A percentile compares a stretch with the other conserved stretches of the same genome.
Conservation (phyloP, 2,329 filamentous ascomycete genomes). For the Fusarium luffae region DNA sequence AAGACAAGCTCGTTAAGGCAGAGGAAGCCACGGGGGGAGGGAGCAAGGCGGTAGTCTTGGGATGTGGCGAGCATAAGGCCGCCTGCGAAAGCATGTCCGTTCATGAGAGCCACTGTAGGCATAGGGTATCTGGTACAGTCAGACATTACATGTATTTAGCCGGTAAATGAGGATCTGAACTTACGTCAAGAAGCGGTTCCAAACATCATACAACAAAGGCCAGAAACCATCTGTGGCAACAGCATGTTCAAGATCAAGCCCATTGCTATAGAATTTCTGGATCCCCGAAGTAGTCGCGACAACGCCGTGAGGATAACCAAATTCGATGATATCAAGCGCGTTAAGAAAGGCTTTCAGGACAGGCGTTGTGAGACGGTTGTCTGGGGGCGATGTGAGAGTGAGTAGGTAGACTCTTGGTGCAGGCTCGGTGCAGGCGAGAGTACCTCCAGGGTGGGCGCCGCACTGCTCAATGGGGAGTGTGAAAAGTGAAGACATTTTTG, state of each 20-base stretch:
- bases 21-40: conserved; percentile 74
- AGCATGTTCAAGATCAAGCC: conserved; percentile 80
- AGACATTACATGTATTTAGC: neutral
- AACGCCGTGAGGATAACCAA: conserved; percentile 74
- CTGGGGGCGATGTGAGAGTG: conserved; percentile 75
- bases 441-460: conserved; percentile 62
- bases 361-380: conserved; percentile 78
- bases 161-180: neutral
- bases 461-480: conserved; percentile 65
- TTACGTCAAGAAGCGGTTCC: conserved; percentile 64
- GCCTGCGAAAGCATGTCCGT: conserved; percentile 84
- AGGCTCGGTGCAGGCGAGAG: conserved; percentile 71
- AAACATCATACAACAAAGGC: conserved; percentile 71
- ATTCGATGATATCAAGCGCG: conserved; percentile 80
- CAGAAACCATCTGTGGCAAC: conserved; percentile 70
- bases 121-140: conserved; percentile 68
- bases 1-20: conserved; percentile 87
- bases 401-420: conserved; percentile 74
- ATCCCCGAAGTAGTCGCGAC: conserved; percentile 81
- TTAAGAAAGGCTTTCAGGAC: conserved; percentile 75
- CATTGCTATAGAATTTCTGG: conserved; percentile 84
- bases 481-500: conserved; percentile 48
- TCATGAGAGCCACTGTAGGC: conserved; percentile 83
- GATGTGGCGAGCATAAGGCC: conserved; percentile 85
- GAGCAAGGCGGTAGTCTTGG: conserved; percentile 86